A percentile compares a stretch with the other conserved stretches of the same genome.
These are phyloP conservation scores for Kodamaea laetipori DNA, from an alignment of 805 yeast genomes.

Conservation along the genomic window DNA sequence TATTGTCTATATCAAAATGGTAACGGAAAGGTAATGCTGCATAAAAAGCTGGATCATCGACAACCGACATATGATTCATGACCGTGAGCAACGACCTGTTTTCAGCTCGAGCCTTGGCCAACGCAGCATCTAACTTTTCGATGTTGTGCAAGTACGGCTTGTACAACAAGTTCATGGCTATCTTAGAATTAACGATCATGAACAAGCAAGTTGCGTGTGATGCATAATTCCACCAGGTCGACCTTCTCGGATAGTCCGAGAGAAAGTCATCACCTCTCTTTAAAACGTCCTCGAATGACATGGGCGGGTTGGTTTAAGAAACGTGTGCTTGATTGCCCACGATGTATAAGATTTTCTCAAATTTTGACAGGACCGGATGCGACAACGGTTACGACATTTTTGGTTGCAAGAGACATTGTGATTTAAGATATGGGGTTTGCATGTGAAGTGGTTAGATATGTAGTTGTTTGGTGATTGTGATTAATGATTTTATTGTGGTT, in stretches of 20 bases:
- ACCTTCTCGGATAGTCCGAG: conserved; percentile 58
- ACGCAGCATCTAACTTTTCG: conserved; percentile 64
- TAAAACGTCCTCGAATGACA: conserved; percentile 72
- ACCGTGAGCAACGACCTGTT: conserved; percentile 78
- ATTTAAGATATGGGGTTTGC: conserved; percentile 10
- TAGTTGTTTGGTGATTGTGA: too few species aligned
- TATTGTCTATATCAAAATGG: conserved; percentile 59
- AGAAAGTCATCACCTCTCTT: conserved; percentile 75
- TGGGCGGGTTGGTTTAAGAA: conserved; percentile 22
- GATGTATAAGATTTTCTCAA: neutral
- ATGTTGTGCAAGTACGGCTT: conserved; percentile 62
- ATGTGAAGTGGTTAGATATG: too few species aligned
- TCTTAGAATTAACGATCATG: conserved; percentile 65
- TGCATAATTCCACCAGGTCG: conserved; percentile 62
- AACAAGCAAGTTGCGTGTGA: conserved; percentile 69
- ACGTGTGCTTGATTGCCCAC: neutral
- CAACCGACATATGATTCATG: conserved; percentile 90
- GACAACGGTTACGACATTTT: too few species aligned
- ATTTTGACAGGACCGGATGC: neutral
- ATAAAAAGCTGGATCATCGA: conserved; percentile 92
- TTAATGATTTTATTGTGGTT: too few species aligned
- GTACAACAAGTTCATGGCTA: conserved; percentile 61
- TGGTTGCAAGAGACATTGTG: too few species aligned
- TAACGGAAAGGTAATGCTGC: conserved; percentile 78
- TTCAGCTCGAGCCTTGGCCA: conserved; percentile 62